Conservation (phyloP, 164 flowering plant genomes). For the Cinnamomum micranthum region DNA sequence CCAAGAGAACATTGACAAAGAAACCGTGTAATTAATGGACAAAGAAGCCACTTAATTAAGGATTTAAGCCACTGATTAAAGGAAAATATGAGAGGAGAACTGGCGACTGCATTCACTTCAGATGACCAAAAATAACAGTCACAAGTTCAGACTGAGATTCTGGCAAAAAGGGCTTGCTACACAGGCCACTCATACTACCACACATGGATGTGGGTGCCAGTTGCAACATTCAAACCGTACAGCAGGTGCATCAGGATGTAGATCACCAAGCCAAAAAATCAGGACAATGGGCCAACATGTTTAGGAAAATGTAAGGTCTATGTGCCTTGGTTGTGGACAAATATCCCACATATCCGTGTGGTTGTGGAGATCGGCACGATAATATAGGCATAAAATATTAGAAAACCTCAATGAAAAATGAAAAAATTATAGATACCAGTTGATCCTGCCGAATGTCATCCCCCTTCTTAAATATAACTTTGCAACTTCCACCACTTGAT, state of each 20-base stretch:
- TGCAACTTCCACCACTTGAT: slow-evolving; percentile 72
- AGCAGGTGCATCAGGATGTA: background rate
- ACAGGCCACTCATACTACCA: background rate
- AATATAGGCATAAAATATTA: background rate
- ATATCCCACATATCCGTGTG: background rate
- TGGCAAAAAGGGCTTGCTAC: background rate
- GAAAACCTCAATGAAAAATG: background rate
- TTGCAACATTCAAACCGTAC: background rate
- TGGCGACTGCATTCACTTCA: background rate
- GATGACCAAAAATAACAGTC: background rate
- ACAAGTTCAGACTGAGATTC: background rate
- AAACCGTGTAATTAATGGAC: background rate
- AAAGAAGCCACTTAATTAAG: background rate
- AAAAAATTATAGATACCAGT: slow-evolving; percentile 40
- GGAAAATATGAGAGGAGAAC: too few relatives aligned
- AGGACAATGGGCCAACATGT: too few relatives aligned
- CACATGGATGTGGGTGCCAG: background rate
- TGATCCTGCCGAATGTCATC: slow-evolving; percentile 99
- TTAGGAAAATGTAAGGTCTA: background rate
- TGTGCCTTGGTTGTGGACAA: background rate
- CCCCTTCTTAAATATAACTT: slow-evolving; percentile 94
- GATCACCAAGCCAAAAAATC: background rate
- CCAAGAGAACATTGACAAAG: background rate
- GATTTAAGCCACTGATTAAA: background rate
- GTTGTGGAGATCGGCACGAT: background rate